Percentiles rank a stretch among this genome's conserved stretches.
Conservation (phyloP, 306 rosid genomes). For the Ormosia semicastrata region DNA sequence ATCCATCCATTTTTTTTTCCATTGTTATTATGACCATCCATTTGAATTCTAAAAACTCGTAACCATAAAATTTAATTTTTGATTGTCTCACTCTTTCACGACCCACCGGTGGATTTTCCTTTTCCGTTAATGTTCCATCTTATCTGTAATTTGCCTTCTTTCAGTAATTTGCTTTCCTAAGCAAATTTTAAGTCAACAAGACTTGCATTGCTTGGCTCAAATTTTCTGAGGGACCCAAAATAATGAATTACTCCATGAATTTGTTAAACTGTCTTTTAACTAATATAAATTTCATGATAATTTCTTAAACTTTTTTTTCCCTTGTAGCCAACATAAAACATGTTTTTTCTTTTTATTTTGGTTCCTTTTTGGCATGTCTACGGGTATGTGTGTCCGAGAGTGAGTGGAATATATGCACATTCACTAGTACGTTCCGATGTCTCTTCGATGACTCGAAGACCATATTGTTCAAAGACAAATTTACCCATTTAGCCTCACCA, state of each 20-base stretch:
- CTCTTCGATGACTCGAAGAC: slow-evolving; percentile 7
- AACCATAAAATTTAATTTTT: slow-evolving; percentile 22
- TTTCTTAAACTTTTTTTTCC: not conserved
- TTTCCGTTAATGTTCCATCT: slow-evolving; percentile 6
- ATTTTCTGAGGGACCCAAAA: not conserved
- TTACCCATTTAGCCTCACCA: slow-evolving; percentile 14
- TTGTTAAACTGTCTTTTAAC: not conserved
- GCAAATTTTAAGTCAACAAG: slow-evolving; percentile 14
- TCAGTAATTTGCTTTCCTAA: slow-evolving; percentile 9
- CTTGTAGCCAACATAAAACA: not conserved
- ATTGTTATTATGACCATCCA: not conserved
- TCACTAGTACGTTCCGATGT: slow-evolving; percentile 5
- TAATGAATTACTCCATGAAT: not conserved
- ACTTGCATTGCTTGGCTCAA: not conserved
- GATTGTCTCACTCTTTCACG: slow-evolving; percentile 11
- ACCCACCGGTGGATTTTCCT: slow-evolving; percentile 25
- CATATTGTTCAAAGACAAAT: slow-evolving; percentile 24
- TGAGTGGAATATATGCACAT: slow-evolving; percentile 15
- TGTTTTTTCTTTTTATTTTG: not conserved
- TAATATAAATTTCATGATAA: not conserved
- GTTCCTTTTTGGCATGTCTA: not conserved
- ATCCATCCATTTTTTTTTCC: slow-evolving; percentile 11
- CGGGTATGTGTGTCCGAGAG: not conserved
- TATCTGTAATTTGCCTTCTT: not conserved
- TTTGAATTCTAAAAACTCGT: slow-evolving; percentile 20